Conservation (phyloP, 2,329 filamentous ascomycete genomes). For the Pseudogymnoascus sp. region DNA sequence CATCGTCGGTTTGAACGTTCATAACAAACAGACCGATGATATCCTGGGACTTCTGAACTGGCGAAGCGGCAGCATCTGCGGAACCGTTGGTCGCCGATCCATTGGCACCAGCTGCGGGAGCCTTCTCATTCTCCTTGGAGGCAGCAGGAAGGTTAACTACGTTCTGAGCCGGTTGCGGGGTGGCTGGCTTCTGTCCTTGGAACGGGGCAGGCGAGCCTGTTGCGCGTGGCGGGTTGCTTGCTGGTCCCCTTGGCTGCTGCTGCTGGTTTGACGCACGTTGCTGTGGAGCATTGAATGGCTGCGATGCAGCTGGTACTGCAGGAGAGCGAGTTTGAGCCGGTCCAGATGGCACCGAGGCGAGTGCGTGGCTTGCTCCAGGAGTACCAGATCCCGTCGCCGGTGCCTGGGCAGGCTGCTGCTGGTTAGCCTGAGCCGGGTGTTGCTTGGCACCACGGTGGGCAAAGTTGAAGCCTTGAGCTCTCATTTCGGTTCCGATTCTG, state of each 20-base stretch:
- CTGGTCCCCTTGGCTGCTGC: conserved; percentile 28
- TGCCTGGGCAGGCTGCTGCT: conserved; percentile 31
- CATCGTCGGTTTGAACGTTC: conserved; percentile 76
- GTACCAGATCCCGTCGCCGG: conserved; percentile 32
- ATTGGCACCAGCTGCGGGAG: conserved; percentile 39
- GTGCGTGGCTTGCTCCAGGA: conserved; percentile 29
- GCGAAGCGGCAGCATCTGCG: conserved; percentile 47
- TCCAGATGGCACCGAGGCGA: conserved; percentile 30
- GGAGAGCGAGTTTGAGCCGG: conserved; percentile 26
- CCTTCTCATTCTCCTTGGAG: conserved; percentile 55
- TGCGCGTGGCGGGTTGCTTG: conserved; percentile 25
- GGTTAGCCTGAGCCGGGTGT: conserved; percentile 37
- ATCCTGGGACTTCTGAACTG: conserved; percentile 58
- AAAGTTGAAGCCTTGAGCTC: conserved; percentile 98
- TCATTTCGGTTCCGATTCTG: conserved; percentile 96
- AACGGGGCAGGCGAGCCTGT: conserved; percentile 28
- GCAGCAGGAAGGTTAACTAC: conserved; percentile 32
- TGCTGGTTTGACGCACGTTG: conserved; percentile 25
- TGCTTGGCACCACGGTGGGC: conserved; percentile 88
- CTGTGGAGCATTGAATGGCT: conserved; percentile 25
- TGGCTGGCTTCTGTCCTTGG: conserved; percentile 39
- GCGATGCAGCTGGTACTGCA: conserved; percentile 23
- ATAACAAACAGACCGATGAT: conserved; percentile 86
- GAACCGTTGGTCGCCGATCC: conserved; percentile 45
- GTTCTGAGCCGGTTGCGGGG: conserved; percentile 37